phyloP scores from a whole-genome alignment of 2,329 filamentous ascomycete species.

The Claviceps maximensis region DNA sequence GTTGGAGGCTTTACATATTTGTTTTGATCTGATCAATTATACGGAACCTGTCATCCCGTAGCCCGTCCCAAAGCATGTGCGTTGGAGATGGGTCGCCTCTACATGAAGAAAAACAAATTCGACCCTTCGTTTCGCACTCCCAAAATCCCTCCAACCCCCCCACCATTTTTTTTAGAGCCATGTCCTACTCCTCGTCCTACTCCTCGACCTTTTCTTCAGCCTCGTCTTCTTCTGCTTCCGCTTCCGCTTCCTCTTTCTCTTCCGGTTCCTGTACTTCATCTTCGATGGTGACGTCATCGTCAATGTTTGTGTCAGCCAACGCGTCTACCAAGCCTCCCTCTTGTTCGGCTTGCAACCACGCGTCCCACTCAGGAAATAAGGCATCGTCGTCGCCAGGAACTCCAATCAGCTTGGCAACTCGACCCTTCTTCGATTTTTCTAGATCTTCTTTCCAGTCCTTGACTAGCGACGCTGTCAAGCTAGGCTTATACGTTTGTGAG shows the following conservation, averaged over 20 bases:
- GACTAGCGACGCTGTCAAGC: constrained; percentile 52
- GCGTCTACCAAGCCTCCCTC: constrained; percentile 39
- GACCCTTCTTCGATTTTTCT: constrained; percentile 73
- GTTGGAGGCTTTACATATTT: not conserved
- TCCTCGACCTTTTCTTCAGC: constrained; percentile 12
- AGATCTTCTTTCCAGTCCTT: constrained; percentile 70
- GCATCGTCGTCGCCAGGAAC: constrained; percentile 73
- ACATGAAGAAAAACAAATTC: not conserved
- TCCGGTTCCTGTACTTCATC: constrained; percentile 10
- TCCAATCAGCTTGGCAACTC: constrained; percentile 72
- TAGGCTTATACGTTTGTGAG: constrained; percentile 90
- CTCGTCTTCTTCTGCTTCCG: constrained; percentile 4
- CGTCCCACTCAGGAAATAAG: constrained; percentile 92
- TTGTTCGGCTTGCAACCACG: constrained; percentile 70
- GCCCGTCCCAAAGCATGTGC: not conserved
- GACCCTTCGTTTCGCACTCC: constrained; percentile 2
- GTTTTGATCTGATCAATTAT: not conserved
- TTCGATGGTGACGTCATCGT: constrained; percentile 5
- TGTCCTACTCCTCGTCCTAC: constrained; percentile 13
- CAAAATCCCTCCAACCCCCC: not conserved
- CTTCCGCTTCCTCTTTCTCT: constrained; percentile 10
- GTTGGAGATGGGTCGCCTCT: not conserved
- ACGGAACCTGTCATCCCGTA: not conserved
- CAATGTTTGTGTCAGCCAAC: not conserved
- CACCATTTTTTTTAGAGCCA: not conserved